Conservation (phyloP, 805 yeast genomes). For the Peterozyma xylosa region DNA sequence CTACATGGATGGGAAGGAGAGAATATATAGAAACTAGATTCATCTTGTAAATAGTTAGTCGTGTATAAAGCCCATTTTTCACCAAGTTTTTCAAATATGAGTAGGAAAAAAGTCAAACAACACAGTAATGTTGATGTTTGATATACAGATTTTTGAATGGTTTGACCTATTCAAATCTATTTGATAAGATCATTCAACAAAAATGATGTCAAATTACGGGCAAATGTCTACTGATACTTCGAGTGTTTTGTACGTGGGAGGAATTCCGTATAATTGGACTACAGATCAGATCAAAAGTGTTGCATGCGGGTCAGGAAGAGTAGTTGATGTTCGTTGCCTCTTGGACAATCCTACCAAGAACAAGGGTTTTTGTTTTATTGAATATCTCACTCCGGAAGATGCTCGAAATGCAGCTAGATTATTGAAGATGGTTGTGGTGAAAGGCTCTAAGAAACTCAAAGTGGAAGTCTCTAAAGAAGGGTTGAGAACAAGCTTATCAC, state of each 20-base stretch:
- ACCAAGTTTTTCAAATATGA: no score
- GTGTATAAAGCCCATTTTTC: no score
- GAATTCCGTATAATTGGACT: constrained; percentile 68
- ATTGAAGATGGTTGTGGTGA: constrained; percentile 35
- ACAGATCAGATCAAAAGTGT: constrained; percentile 54
- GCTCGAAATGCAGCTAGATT: constrained; percentile 42
- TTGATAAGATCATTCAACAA: no score
- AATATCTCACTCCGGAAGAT: constrained; percentile 42
- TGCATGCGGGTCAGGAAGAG: constrained; percentile 66
- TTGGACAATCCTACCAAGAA: constrained; percentile 50
- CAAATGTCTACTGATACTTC: constrained; percentile 13
- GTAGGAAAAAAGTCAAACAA: no score
- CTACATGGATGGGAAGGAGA: constrained; percentile 62
- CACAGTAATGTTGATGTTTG: no score
- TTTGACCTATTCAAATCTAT: no score
- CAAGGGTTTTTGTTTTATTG: constrained; percentile 64
- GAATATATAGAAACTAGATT: constrained; percentile 12
- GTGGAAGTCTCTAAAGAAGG: constrained; percentile 61
- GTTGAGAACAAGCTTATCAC: constrained; percentile 21
- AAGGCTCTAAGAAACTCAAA: constrained; percentile 40
- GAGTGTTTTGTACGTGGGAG: constrained; percentile 50
- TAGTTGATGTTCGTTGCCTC: constrained; percentile 60
- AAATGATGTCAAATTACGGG: no score
- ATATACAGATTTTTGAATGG: no score
- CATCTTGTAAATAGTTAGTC: no score